phyloP scores from a whole-genome alignment of 1,284 basidiomycete genomes.

The Ustilago crameri region DNA sequence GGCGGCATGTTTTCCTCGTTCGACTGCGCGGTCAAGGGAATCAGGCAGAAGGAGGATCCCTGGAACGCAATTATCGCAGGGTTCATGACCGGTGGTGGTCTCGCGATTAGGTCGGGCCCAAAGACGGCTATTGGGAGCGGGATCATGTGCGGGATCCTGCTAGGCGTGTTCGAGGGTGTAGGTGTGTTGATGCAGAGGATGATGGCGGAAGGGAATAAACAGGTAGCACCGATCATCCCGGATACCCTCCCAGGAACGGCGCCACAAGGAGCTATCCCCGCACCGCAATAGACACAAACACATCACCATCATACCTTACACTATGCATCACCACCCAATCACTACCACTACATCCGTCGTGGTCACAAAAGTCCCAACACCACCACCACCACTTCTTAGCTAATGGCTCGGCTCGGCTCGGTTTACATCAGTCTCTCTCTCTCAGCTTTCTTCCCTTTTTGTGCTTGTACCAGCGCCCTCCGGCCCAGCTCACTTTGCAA shows the following conservation, averaged over 20 bases:
- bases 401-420: no score
- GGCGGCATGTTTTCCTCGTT: conserved; percentile 83
- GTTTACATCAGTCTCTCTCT: no score
- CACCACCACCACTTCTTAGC: conserved; percentile 6
- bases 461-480: neutral
- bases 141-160: conserved; percentile 92
- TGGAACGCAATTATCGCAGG: conserved; percentile 99
- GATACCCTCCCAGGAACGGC: conserved; percentile 27
- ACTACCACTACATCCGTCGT: neutral
- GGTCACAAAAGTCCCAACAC: no score
- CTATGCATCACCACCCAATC: no score
- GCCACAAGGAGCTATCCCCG: conserved; percentile 6
- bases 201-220: conserved; percentile 79
- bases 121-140: conserved; percentile 88
- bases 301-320: neutral
- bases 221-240: conserved; percentile 58
- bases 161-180: conserved; percentile 88
- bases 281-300: conserved; percentile 12
- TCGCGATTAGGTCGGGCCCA: conserved; percentile 92
- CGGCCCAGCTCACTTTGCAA: neutral
- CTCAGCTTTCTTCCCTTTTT: neutral
- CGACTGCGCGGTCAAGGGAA: conserved; percentile 97
- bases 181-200: conserved; percentile 85
- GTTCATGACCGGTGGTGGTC: conserved; percentile 95
- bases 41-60: conserved; percentile 95